Evolutionary conservation across 1,139 yeast species (phyloP), one percentile per base, ranked within the genome.

Genomic region (Suhomyces wounanorum): DNA sequence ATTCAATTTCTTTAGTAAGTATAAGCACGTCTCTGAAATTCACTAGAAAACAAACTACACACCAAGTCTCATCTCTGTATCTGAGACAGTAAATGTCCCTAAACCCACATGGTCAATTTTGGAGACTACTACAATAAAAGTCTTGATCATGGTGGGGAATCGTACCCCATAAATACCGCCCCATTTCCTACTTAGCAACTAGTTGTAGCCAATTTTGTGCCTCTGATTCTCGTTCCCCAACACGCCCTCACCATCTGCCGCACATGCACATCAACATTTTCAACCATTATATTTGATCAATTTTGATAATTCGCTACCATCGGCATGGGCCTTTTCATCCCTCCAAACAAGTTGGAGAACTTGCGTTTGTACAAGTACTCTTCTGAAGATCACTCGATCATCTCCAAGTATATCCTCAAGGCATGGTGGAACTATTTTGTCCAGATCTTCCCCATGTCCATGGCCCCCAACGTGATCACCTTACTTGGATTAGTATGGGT

Each of bases 381-480:
- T 3, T 82, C 96, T 38, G 95, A 87, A 62, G 98, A 92, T 66
- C 85, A 86, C 57, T 90, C 97, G 1, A 68, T 88, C 48, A 74
- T 87, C 25, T 88, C 97, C 21, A 84, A 84, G 64, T 83, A 84
- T 62, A 68, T 91, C 11, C 73, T 92, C 58, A 89, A 87, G 64
- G 89, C 85, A 52, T 92, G 92, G 76, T 87, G 94, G 94, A 70
- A 77, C 51, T 70, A 75, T 57, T 87, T 90, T 66, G 94, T 87
- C 26, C 67, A 74, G 48, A 72, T 90, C 40, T 89, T 91, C 70
- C 98, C 98, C 3, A 56, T 77, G 56, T 86, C 86, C 79, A 82
- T 90, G 87, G 97, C 97, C 2, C 96, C 96, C 10, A 90, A 89
- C 65, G 82, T 88, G 65, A 87, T 92, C 52, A 92, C 98, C 0